Conservation (phyloP, 352 stramenopile genomes). For the Phytopythium kandeliae region DNA sequence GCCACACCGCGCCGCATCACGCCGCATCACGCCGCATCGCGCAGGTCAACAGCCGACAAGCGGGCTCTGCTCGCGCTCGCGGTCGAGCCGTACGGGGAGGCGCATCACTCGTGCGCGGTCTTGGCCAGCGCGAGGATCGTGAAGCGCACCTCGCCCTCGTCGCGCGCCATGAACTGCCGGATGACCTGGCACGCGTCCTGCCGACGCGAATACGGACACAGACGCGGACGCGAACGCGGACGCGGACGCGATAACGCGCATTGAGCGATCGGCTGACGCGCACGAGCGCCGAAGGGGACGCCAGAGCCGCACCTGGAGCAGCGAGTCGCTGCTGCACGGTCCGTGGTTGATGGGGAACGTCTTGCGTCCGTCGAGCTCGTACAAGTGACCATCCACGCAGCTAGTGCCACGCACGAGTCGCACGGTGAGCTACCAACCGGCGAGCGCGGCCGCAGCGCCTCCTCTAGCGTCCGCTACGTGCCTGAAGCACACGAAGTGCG, state of each 20-base stretch:
- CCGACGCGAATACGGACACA: neutral
- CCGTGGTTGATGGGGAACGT: conserved; percentile 93
- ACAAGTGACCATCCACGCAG: conserved; percentile 88
- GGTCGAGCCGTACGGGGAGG: too few species aligned
- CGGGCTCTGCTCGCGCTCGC: neutral
- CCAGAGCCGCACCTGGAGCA: conserved; percentile 86
- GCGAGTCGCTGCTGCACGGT: conserved; percentile 67
- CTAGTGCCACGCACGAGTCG: conserved; percentile 18
- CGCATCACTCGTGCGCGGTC: conserved; percentile 31
- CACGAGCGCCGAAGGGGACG: too few species aligned
- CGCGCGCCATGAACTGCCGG: conserved; percentile 91
- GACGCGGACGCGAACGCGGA: too few species aligned
- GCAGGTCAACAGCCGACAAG: too few species aligned
- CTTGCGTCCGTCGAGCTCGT: conserved; percentile 96
- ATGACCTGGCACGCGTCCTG: conserved; percentile 89
- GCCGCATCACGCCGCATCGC: too few species aligned
- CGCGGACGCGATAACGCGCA: too few species aligned
- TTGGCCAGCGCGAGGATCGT: conserved; percentile 92
- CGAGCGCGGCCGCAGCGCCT: too few species aligned
- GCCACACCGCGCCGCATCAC: too few species aligned
- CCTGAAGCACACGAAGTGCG: conserved; percentile 97
- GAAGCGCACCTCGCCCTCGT: conserved; percentile 93
- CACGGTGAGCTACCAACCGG: neutral
- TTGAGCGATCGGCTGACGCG: too few species aligned
- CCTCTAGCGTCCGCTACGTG: conserved; percentile 6